Evolutionary conservation across 345 rosid genomes (phyloP), one percentile per base, ranked within the genome.

Genomic region (Carallia brachiata): DNA sequence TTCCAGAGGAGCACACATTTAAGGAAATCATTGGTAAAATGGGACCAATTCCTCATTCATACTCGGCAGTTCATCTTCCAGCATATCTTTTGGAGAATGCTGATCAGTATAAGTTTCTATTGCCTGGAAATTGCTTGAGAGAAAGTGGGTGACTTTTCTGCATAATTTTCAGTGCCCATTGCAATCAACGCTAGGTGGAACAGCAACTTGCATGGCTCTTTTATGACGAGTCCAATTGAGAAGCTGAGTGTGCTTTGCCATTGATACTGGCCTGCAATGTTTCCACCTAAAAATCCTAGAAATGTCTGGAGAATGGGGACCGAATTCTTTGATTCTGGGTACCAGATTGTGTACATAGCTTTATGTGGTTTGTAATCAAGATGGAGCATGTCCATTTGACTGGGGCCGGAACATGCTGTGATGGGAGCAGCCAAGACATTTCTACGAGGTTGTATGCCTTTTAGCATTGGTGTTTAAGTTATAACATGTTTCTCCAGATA

Each of bases 21-120:
- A 84, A 76, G 72, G 90, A 83, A 48, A 84, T 89, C 62, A 89
- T 89, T 1, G 85, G 87, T 15, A 89, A 89, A 71, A 83, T 89
- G 92, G 95, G 95, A 50, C 89, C 95, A 3, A 84, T 89, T 31
- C 95, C 92, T 36, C 92, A 83, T 79, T 89, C 92, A 10, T 87
- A 72, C 64, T 89, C 92, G 0, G 95, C 83, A 15, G 95, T 87
- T 71, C 85, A 89, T 72, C 88, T 87, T 67, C 92, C 95, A 1
- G 79, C 84, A 0, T 81, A 79, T 68, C 86, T 89, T 16, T 52
- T 89, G 16, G 89, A 86, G 78, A 87, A 87, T 4, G 83, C 92
- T 0, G 88, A 84, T 6, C 71, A 68, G 74, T 89, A 84, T 67
- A 87, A 76, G 69, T 87, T 81, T 73, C 85, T 87, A 17, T 70